Percentiles rank a stretch among this genome's conserved stretches.
These are phyloP conservation scores for Meira nashicola DNA, from an alignment of 1,284 basidiomycete species.

Conservation along the genomic window DNA sequence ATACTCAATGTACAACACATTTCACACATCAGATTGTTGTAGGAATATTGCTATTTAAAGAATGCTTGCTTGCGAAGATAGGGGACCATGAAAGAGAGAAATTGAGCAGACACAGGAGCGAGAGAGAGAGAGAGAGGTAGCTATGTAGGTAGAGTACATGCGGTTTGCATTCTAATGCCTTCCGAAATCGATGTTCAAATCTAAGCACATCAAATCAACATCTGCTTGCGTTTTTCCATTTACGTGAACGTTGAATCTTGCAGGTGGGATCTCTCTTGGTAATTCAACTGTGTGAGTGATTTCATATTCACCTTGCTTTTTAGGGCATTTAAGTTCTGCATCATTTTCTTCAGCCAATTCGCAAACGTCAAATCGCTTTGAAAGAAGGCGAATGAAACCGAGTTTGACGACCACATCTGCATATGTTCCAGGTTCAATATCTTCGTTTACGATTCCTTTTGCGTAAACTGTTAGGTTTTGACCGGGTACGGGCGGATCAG, in stretches of 20 bases:
- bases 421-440: conserved; percentile 34
- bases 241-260: conserved; percentile 76
- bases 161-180: background rate
- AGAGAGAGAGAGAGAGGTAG: background rate
- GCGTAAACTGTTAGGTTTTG: conserved; percentile 47
- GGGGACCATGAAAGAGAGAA: background rate
- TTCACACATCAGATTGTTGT: background rate
- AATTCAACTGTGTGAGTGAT: conserved; percentile 44
- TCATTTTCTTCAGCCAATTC: conserved; percentile 39
- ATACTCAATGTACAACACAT: background rate
- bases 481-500: conserved; percentile 48
- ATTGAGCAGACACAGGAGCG: background rate
- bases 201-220: conserved; percentile 72
- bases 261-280: conserved; percentile 55
- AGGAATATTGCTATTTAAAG: background rate
- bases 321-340: conserved; percentile 45
- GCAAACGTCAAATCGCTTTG: conserved; percentile 45
- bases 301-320: conserved; percentile 39
- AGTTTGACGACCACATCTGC: conserved; percentile 48
- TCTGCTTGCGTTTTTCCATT: conserved; percentile 72
- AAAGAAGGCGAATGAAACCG: conserved; percentile 41
- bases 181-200: conserved; percentile 56
- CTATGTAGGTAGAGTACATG: background rate
- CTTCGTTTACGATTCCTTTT: conserved; percentile 30
- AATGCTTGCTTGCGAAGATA: background rate